Conservation (phyloP, 139 green algal species). For the Nannochloris sp. region DNA sequence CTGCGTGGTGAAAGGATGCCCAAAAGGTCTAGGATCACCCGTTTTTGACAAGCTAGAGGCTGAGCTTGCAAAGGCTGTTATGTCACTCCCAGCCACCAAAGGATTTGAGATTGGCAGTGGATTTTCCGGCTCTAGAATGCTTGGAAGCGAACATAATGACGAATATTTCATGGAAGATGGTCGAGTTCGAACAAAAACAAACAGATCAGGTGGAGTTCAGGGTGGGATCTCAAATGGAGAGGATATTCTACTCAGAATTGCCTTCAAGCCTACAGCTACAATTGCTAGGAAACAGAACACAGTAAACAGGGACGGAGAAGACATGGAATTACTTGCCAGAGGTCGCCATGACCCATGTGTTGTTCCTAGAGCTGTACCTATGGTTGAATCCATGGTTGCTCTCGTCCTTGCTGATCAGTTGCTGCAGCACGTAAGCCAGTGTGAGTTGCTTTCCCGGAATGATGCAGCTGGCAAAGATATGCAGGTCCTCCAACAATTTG, state of each 20-base stretch:
- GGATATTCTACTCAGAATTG: conserved; percentile 87
- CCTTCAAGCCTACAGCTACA: conserved; percentile 98
- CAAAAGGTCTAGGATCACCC: conserved; percentile 78
- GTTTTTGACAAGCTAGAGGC: conserved; percentile 99
- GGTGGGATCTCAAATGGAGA: conserved; percentile 96
- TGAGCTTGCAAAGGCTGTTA: conserved; percentile 91
- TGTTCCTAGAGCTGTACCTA: conserved; percentile 91
- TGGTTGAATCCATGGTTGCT: conserved; percentile 98
- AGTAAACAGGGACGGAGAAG: conserved; percentile 59
- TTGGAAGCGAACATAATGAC: conserved; percentile 94
- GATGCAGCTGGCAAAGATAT: conserved; percentile 31
- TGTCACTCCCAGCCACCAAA: conserved; percentile 94
- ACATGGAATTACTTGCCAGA: conserved; percentile 79
- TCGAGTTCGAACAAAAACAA: conserved; percentile 79
- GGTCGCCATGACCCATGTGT: conserved; percentile 96
- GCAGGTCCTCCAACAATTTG: conserved; percentile 24
- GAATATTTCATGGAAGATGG: conserved; percentile 82
- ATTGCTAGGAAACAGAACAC: conserved; percentile 85
- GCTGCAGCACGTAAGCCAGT: conserved; percentile 85
- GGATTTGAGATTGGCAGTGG: conserved; percentile 98
- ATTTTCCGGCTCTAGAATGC: conserved; percentile 72
- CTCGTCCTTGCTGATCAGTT: conserved; percentile 94
- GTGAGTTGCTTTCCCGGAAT: conserved; percentile 75
- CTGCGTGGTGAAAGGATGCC: conserved; percentile 86
- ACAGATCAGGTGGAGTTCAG: conserved; percentile 64